A percentile compares a stretch with the other conserved stretches of the same genome.
These are phyloP conservation scores for Xanthoconium purpureum DNA, from an alignment of 768 basidiomycete genomes.

Conservation along the genomic window DNA sequence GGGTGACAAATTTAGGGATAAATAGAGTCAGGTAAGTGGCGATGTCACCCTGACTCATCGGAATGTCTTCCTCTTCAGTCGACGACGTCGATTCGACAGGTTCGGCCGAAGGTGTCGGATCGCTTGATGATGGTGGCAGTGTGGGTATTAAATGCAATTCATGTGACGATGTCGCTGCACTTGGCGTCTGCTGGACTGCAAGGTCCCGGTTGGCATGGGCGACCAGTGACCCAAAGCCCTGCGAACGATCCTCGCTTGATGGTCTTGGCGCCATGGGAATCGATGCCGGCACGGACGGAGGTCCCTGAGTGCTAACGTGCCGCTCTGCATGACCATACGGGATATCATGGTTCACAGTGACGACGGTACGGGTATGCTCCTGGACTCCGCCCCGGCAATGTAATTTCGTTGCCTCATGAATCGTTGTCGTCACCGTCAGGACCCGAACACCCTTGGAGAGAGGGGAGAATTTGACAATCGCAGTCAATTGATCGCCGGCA, in stretches of 20 bases:
- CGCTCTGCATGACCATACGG: conserved; percentile 50
- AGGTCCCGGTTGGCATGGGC: conserved; percentile 10
- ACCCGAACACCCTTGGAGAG: conserved; percentile 81
- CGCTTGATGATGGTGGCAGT: neutral
- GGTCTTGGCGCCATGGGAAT: conserved; percentile 14
- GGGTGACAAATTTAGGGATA: conserved; percentile 60
- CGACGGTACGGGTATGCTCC: conserved; percentile 59
- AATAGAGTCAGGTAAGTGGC: conserved; percentile 58
- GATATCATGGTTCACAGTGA: conserved; percentile 67
- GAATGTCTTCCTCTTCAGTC: conserved; percentile 16
- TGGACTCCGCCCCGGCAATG: conserved; percentile 51
- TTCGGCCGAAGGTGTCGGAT: conserved; percentile 4
- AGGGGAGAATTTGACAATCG: conserved; percentile 83
- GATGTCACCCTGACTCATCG: conserved; percentile 43
- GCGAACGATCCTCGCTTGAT: conserved; percentile 13
- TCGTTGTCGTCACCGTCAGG: conserved; percentile 56
- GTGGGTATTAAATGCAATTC: conserved; percentile 1
- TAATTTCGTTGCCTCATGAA: conserved; percentile 74
- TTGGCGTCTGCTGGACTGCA: conserved; percentile 13
- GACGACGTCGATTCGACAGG: conserved; percentile 1
- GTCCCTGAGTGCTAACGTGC: neutral
- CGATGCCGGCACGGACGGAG: neutral
- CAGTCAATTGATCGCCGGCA: conserved; percentile 79
- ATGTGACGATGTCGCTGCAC: conserved; percentile 13
- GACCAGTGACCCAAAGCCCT: conserved; percentile 15